Percentiles rank a stretch among this genome's conserved stretches.
Conservation (phyloP, 768 basidiomycete species). For the Trametes elegans region DNA sequence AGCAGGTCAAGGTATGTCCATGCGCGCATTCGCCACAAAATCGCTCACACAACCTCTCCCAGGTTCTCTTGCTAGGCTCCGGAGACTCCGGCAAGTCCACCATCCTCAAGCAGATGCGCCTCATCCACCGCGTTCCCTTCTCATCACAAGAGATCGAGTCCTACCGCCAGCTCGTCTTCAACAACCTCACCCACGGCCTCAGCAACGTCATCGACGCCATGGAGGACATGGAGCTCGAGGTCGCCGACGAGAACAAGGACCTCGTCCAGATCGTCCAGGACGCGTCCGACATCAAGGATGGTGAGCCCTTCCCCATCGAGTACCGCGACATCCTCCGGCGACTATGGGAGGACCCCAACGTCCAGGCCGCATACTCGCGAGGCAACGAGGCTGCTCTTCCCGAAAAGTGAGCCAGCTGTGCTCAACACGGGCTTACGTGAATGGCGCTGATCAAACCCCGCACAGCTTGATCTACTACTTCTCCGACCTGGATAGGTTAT, state of each 20-base stretch:
- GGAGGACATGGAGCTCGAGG: slow-evolving; percentile 82
- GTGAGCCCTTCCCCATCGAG: slow-evolving; percentile 70
- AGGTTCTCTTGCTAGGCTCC: slow-evolving; percentile 89
- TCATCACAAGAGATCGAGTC: slow-evolving; percentile 78
- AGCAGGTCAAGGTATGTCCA: slow-evolving; percentile 69
- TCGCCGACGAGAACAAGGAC: slow-evolving; percentile 56
- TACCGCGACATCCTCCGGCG: slow-evolving; percentile 65
- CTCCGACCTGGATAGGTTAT: slow-evolving; percentile 74
- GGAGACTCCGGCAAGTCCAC: slow-evolving; percentile 95
- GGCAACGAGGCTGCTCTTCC: slow-evolving; percentile 92
- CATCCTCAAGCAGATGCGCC: slow-evolving; percentile 96
- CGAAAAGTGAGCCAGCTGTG: slow-evolving; percentile 62
- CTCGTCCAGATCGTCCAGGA: slow-evolving; percentile 64
- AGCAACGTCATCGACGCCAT: slow-evolving; percentile 81
- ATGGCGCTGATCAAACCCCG: slow-evolving; percentile 2
- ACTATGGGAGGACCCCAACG: slow-evolving; percentile 76
- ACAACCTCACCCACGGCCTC: slow-evolving; percentile 87
- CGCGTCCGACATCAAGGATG: slow-evolving; percentile 71
- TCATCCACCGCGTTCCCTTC: slow-evolving; percentile 90
- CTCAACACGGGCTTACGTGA: slow-evolving; percentile 1
- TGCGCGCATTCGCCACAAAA: slow-evolving; percentile 38
- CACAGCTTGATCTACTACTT: slow-evolving; percentile 74
- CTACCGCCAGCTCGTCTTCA: slow-evolving; percentile 90
- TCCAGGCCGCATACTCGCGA: slow-evolving; percentile 73
- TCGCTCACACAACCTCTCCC: too few relatives aligned